These are phyloP conservation scores for Ophiocordyceps sinensis DNA, from an alignment of 2,329 filamentous ascomycete genomes.

Conservation along the genomic window DNA sequence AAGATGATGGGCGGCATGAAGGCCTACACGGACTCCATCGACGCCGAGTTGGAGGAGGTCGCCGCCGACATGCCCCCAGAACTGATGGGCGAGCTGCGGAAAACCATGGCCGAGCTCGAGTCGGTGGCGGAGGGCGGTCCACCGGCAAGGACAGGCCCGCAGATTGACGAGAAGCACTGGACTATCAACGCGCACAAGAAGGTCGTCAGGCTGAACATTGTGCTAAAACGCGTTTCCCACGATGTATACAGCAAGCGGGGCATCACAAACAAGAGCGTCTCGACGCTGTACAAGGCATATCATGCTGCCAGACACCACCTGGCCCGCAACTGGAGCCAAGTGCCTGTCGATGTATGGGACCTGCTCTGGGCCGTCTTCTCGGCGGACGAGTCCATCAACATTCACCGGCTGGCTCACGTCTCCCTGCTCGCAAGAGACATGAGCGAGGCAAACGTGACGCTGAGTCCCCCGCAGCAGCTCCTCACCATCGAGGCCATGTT, in stretches of 20 bases:
- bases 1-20: conserved; percentile 18
- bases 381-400: conserved; percentile 31
- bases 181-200: conserved; percentile 23
- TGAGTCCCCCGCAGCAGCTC: conserved; percentile 45
- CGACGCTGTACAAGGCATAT: conserved; percentile 34
- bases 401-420: conserved; percentile 45
- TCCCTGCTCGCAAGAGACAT: conserved; percentile 52
- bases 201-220: conserved; percentile 20
- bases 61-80: conserved; percentile 17
- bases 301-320: conserved; percentile 28
- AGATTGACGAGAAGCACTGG: conserved; percentile 21
- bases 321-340: conserved; percentile 30
- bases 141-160: conserved; percentile 11
- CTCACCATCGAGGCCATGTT: conserved; percentile 56
- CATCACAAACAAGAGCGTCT: conserved; percentile 20
- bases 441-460: conserved; percentile 36
- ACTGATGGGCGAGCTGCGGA: conserved; percentile 16
- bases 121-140: too few species aligned
- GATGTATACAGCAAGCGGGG: conserved; percentile 13
- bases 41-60: conserved; percentile 18
- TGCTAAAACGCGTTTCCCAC: conserved; percentile 13
- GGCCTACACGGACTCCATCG: conserved; percentile 19
- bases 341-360: conserved; percentile 49
- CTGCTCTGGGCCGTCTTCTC: conserved; percentile 51
- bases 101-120: conserved; percentile 11